Evolutionary conservation across 1,139 yeast species (phyloP), one percentile per base, ranked within the genome.

Genomic region (Cylindricascospora bacillispora): DNA sequence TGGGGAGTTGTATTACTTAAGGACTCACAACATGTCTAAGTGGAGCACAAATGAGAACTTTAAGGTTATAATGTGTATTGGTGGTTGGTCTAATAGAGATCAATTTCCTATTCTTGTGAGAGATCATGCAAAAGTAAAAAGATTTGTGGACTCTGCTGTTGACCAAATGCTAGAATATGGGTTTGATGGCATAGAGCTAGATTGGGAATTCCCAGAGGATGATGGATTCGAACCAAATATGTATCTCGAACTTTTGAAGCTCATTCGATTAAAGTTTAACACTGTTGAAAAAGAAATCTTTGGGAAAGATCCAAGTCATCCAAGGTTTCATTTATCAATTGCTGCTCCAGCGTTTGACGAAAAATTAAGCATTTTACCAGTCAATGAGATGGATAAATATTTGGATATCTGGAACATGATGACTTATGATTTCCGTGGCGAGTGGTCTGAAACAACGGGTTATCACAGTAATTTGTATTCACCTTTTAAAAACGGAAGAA

Each of bases 171-270:
- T 54, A 3, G 56, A 62, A 30, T 67, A 72, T 45, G 78, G 81
- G 0, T 73, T 89, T 45, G 97, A 89, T 51, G 97, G 98, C 0
- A 61, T 89, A 29, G 98, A 89, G 52, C 58, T 89, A 21, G 98
- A 89, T 55, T 89, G 95, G 95, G 98, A 89, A 52, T 86, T 77
- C 42, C 94, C 95, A 0, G 50, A 56, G 14, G 62, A 55, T 25
- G 42, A 44, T 3, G 42, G 43, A 1, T 43, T 49, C 1, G 76
- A 81, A 37, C 71, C 73, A 1, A 33, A 41, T 1, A 49, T 52
- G 28, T 64, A 74, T 35, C 60, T 70, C 1, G 51, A 54, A 9
- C 42, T 82, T 22, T 53, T 80, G 7, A 44, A 44, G 17, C 41
- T 37, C 9, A 44, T 81, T 11, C 60, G 78, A 25, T 29, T 22